These are phyloP conservation scores for Westerdykella aurantiaca DNA, from an alignment of 2,329 filamentous ascomycete species.

Conservation along the genomic window DNA sequence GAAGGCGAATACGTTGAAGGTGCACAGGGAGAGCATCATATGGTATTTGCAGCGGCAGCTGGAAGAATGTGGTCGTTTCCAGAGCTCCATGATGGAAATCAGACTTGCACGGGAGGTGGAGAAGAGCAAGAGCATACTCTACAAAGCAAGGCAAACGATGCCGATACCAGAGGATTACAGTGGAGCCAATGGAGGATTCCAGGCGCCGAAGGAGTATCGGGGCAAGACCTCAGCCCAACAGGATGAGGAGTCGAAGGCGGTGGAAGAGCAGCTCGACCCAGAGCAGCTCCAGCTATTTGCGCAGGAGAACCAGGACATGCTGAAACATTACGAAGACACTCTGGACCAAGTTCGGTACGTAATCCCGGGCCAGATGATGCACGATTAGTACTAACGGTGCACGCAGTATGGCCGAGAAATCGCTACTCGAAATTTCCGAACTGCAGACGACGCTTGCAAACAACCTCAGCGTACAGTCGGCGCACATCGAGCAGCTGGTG, in stretches of 20 bases:
- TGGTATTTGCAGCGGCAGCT: constrained; percentile 73
- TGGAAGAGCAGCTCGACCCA: constrained; percentile 60
- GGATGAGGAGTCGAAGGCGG: constrained; percentile 26
- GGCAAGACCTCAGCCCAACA: constrained; percentile 17
- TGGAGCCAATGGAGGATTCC: constrained; percentile 13
- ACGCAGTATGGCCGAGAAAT: constrained; percentile 75
- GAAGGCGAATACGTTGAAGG: constrained; percentile 57
- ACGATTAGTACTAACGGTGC: constrained; percentile 11
- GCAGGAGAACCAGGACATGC: constrained; percentile 84
- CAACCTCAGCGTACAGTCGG: constrained; percentile 79
- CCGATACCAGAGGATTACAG: constrained; percentile 18
- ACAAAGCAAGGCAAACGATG: constrained; percentile 53
- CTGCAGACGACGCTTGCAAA: constrained; percentile 82
- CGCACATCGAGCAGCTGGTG: constrained; percentile 83
- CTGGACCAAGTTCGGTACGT: constrained; percentile 87
- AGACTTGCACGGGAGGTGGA: constrained; percentile 78
- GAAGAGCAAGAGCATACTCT: constrained; percentile 79
- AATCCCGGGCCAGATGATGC: background rate
- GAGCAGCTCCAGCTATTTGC: constrained; percentile 93
- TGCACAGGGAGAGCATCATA: constrained; percentile 74
- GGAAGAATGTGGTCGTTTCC: constrained; percentile 69
- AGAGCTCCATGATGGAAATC: constrained; percentile 90
- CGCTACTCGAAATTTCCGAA: constrained; percentile 85
- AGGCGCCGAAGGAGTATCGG: constrained; percentile 18
- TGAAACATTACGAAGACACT: constrained; percentile 90